Percentiles rank a stretch among this genome's conserved stretches.
phyloP scores from a whole-genome alignment of 202 grass and related monocot genomes.

The Hordeum pubiflorum region DNA sequence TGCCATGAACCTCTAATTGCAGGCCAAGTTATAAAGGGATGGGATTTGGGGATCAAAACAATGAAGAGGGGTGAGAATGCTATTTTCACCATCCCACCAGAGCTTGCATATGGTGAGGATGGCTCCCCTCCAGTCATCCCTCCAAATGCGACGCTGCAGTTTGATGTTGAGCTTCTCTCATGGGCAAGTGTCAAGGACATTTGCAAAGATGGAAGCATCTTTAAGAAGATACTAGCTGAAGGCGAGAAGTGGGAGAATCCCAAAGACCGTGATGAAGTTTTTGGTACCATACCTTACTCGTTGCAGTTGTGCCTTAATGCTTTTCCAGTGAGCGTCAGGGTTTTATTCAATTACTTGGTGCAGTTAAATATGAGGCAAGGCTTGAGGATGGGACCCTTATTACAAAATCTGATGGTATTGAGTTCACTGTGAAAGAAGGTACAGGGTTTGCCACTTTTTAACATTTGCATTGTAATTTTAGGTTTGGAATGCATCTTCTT shows the following conservation, averaged over 20 bases:
- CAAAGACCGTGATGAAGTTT: constrained; percentile 67
- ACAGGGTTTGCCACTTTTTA: background rate
- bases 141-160: constrained; percentile 60
- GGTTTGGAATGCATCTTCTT: constrained; percentile 18
- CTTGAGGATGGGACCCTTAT: constrained; percentile 63
- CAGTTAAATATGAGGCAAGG: constrained; percentile 72
- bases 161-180: constrained; percentile 78
- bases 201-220: constrained; percentile 78
- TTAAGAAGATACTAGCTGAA: constrained; percentile 64
- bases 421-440: constrained; percentile 79
- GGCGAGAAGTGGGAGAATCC: constrained; percentile 87
- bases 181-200: constrained; percentile 75
- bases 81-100: constrained; percentile 72
- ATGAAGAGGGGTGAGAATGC: constrained; percentile 92
- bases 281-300: constrained; percentile 41
- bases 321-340: background rate
- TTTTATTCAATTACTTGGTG: constrained; percentile 24
- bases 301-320: background rate
- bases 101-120: constrained; percentile 68
- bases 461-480: constrained; percentile 8
- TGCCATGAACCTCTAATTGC: background rate
- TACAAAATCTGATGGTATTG: constrained; percentile 65
- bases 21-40: constrained; percentile 88
- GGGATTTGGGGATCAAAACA: constrained; percentile 85
- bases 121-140: constrained; percentile 69